phyloP scores from a whole-genome alignment of 2,329 filamentous ascomycete species.

The Monilinia fructigena region DNA sequence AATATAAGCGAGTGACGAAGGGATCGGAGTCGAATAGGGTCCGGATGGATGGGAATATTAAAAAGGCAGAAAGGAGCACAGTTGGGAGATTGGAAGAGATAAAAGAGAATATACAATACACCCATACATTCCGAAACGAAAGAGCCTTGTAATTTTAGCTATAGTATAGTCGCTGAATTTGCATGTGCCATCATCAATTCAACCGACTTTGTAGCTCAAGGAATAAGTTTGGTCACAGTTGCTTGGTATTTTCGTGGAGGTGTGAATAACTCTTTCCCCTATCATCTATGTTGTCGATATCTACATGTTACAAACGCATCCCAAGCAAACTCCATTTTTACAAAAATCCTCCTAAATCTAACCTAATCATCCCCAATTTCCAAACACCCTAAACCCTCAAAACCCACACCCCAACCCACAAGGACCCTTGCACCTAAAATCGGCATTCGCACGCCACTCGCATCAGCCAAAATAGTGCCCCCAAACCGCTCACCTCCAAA shows the following conservation, averaged over 20 bases:
- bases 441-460: slow-evolving; percentile 13
- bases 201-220: background rate
- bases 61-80: background rate
- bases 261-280: background rate
- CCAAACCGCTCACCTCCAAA: slow-evolving; percentile 20
- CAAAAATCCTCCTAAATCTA: no score
- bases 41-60: background rate
- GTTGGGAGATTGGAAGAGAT: background rate
- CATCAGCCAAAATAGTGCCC: slow-evolving; percentile 15
- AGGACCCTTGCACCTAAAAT: slow-evolving; percentile 14
- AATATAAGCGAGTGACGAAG: slow-evolving; percentile 15
- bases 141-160: slow-evolving; percentile 8
- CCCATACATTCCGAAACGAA: background rate
- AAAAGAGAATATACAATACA: background rate
- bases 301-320: background rate
- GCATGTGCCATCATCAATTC: background rate
- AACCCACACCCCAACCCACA: slow-evolving; percentile 14
- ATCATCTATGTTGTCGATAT: slow-evolving; percentile 8
- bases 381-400: background rate
- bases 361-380: background rate
- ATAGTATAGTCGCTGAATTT: background rate
- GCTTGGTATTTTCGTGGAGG: background rate
- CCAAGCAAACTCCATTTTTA: background rate
- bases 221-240: background rate
- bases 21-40: background rate